These are phyloP conservation scores for Clausena lansium DNA, from an alignment of 345 rosid genomes.

Conservation along the genomic window DNA sequence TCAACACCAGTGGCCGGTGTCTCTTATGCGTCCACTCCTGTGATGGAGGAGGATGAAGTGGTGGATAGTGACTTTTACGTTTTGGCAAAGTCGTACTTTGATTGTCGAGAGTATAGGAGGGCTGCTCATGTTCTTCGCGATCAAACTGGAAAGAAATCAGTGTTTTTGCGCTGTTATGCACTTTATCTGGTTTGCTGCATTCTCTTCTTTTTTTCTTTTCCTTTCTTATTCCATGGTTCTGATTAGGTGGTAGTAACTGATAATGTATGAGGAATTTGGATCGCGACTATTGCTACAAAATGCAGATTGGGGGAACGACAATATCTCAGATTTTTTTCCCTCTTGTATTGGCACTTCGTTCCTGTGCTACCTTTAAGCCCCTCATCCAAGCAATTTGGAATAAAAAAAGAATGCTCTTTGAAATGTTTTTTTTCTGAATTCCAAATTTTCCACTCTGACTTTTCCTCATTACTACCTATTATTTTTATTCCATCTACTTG, in stretches of 20 bases:
- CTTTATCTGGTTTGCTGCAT: slow-evolving; percentile 73
- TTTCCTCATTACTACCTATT: background rate
- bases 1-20: slow-evolving; percentile 75
- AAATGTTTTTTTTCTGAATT: background rate
- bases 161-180: slow-evolving; percentile 85
- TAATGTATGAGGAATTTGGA: background rate
- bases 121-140: slow-evolving; percentile 84
- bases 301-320: background rate
- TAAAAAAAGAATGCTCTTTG: background rate
- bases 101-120: slow-evolving; percentile 79
- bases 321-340: background rate
- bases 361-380: background rate
- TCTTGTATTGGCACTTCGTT: background rate
- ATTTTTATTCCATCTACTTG: background rate
- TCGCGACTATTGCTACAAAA: background rate
- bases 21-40: slow-evolving; percentile 72
- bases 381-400: background rate
- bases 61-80: slow-evolving; percentile 79
- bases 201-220: background rate
- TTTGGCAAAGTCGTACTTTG: slow-evolving; percentile 86
- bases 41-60: slow-evolving; percentile 77
- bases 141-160: slow-evolving; percentile 73
- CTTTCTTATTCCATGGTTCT: background rate
- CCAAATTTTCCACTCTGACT: background rate
- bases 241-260: background rate